phyloP scores from a whole-genome alignment of 2,329 filamentous ascomycete genomes.

The Neonectria sp. region DNA sequence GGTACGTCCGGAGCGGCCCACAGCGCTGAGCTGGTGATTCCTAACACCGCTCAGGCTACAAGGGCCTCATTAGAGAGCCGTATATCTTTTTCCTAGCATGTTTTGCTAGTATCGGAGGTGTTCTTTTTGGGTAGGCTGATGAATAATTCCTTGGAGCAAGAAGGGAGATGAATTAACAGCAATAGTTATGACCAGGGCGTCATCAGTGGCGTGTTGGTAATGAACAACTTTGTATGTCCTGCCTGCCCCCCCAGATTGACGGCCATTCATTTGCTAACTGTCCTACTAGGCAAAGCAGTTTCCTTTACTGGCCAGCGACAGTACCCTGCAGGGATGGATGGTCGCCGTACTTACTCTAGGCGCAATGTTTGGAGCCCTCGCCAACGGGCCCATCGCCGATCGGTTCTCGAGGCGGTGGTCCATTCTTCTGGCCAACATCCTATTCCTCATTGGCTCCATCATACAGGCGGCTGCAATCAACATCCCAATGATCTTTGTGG shows the following conservation, averaged over 20 bases:
- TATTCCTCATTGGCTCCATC: constrained; percentile 38
- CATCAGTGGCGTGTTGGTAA: constrained; percentile 23
- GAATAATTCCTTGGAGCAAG: not conserved
- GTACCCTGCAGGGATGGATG: constrained; percentile 48
- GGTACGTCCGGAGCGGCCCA: not conserved
- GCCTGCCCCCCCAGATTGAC: not conserved
- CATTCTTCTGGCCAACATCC: constrained; percentile 46
- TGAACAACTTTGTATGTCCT: constrained; percentile 22
- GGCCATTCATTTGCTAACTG: not conserved
- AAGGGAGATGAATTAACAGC: not conserved
- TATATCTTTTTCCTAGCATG: constrained; percentile 24
- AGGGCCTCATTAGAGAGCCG: constrained; percentile 24
- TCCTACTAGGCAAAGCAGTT: constrained; percentile 20
- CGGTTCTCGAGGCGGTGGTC: constrained; percentile 44
- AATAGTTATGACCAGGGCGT: constrained; percentile 22
- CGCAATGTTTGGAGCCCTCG: constrained; percentile 62
- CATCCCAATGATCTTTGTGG: constrained; percentile 26
- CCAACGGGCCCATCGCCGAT: constrained; percentile 52
- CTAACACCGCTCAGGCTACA: constrained; percentile 8
- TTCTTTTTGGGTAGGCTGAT: constrained; percentile 19
- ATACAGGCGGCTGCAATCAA: constrained; percentile 27
- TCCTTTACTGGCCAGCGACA: constrained; percentile 18
- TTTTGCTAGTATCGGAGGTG: constrained; percentile 25
- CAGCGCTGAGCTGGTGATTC: not conserved
- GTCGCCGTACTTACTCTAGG: constrained; percentile 61